phyloP scores from a whole-genome alignment of 371 early-diverging fungal genomes.

The Mucor plumbeus region DNA sequence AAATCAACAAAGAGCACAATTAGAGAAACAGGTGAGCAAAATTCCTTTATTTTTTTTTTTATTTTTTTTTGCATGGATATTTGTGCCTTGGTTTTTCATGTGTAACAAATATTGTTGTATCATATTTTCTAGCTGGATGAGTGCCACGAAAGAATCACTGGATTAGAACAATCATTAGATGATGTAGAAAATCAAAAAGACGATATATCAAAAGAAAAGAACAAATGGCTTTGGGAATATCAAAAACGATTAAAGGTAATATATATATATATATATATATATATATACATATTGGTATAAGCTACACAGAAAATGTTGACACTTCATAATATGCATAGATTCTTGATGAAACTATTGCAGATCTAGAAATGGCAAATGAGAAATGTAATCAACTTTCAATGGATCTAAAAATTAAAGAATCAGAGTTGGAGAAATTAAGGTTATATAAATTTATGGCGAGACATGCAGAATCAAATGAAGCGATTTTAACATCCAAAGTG shows the following conservation, averaged over 20 bases:
- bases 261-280: too few relatives aligned
- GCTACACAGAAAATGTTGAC: too few relatives aligned
- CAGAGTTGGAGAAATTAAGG: slow-evolving; percentile 37
- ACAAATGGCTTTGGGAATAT: slow-evolving; percentile 37
- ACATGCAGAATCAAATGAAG: slow-evolving; percentile 38
- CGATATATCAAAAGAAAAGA: slow-evolving; percentile 32
- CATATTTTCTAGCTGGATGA: slow-evolving; percentile 32
- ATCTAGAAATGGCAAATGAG: slow-evolving; percentile 37
- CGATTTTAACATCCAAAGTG: slow-evolving; percentile 36
- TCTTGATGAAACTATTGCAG: slow-evolving; percentile 35
- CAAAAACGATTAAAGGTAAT: slow-evolving; percentile 46
- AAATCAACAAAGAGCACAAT: slow-evolving; percentile 30
- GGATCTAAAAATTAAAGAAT: slow-evolving; percentile 27
- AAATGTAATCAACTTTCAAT: slow-evolving; percentile 31
- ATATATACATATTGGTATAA: too few relatives aligned
- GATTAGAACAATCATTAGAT: slow-evolving; percentile 32
- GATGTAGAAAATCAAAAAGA: slow-evolving; percentile 34
- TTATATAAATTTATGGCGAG: slow-evolving; percentile 33
- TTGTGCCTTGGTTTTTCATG: slow-evolving; percentile 10
- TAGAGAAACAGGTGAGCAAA: slow-evolving; percentile 34
- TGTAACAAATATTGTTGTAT: slow-evolving; percentile 24
- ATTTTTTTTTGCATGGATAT: slow-evolving; percentile 16
- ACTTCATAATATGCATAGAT: slow-evolving; percentile 21
- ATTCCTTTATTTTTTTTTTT: not conserved
- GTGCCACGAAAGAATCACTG: slow-evolving; percentile 28